Conservation (phyloP, 108 stramenopile genomes). For the Skeletonema grethae region DNA sequence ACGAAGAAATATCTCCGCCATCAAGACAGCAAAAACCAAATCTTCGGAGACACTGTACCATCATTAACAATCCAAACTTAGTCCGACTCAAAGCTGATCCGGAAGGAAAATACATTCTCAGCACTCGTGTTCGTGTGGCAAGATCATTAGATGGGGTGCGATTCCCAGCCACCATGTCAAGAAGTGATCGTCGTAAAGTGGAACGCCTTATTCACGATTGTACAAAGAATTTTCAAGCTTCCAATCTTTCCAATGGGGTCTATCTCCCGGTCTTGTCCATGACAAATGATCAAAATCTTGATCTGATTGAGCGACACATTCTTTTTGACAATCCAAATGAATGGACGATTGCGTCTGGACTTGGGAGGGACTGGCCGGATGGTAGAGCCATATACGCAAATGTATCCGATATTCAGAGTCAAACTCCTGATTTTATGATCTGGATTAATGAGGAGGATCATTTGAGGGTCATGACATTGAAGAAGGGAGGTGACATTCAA, state of each 20-base stretch:
- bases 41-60: slow-evolving; percentile 64
- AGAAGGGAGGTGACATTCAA: slow-evolving; percentile 87
- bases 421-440: slow-evolving; percentile 83
- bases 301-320: slow-evolving; percentile 79
- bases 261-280: slow-evolving; percentile 82
- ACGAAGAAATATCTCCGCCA: slow-evolving; percentile 10
- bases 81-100: slow-evolving; percentile 76
- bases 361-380: slow-evolving; percentile 90
- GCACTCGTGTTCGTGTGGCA: slow-evolving; percentile 89
- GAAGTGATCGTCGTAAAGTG: slow-evolving; percentile 57
- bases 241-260: slow-evolving; percentile 46
- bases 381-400: slow-evolving; percentile 78
- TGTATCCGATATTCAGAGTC: slow-evolving; percentile 27
- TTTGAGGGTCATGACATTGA: slow-evolving; percentile 83
- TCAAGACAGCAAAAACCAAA: slow-evolving; percentile 16
- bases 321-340: slow-evolving; percentile 86
- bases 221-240: slow-evolving; percentile 47
- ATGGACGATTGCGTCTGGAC: slow-evolving; percentile 73
- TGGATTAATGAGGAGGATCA: slow-evolving; percentile 95
- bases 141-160: slow-evolving; percentile 79
- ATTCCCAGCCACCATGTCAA: slow-evolving; percentile 78
- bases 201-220: slow-evolving; percentile 58
- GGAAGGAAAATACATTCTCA: slow-evolving; percentile 81
- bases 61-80: slow-evolving; percentile 63
- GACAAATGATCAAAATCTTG: slow-evolving; percentile 75